Percentiles rank a stretch among this genome's conserved stretches.
These are phyloP conservation scores for Blepharisma stoltei DNA, from an alignment of 73 alveolate species.

Conservation along the genomic window DNA sequence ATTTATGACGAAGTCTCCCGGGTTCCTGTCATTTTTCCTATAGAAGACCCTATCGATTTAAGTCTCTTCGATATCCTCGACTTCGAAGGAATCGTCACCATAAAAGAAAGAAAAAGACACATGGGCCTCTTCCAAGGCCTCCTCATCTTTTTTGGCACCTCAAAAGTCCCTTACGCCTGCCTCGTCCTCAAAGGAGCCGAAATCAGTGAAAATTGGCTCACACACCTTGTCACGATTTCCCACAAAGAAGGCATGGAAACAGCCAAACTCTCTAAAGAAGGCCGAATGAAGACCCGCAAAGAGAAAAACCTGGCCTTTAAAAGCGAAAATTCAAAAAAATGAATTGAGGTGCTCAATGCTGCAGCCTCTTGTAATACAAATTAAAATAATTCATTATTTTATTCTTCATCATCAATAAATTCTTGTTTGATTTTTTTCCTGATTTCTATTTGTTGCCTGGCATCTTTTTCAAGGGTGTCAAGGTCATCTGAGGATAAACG, in stretches of 20 bases:
- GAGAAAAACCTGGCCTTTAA: background rate
- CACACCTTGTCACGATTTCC: background rate
- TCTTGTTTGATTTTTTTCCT: constrained; percentile 19
- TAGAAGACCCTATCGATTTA: background rate
- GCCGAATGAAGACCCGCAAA: background rate
- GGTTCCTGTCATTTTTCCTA: background rate
- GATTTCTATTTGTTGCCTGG: constrained; percentile 15
- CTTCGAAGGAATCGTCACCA: constrained; percentile 5
- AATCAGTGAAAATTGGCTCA: constrained; percentile 16
- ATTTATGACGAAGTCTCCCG: background rate
- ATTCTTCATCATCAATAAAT: background rate
- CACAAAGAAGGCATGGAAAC: background rate
- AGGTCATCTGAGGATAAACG: background rate
- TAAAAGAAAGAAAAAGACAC: background rate
- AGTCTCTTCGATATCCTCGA: background rate
- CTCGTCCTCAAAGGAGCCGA: background rate
- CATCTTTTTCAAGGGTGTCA: constrained; percentile 24
- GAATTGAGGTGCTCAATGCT: background rate
- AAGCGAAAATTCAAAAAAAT: constrained; percentile 9
- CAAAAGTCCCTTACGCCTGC: background rate
- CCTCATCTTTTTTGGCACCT: background rate
- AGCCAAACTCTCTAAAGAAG: constrained; percentile 18
- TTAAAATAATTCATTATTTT: too few relatives aligned
- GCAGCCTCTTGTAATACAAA: too few relatives aligned
- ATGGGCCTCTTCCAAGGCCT: background rate